Evolutionary conservation across 2,329 filamentous ascomycete genomes (phyloP), one percentile per base, ranked within the genome.

Genomic region (Trichoderma sp.): DNA sequence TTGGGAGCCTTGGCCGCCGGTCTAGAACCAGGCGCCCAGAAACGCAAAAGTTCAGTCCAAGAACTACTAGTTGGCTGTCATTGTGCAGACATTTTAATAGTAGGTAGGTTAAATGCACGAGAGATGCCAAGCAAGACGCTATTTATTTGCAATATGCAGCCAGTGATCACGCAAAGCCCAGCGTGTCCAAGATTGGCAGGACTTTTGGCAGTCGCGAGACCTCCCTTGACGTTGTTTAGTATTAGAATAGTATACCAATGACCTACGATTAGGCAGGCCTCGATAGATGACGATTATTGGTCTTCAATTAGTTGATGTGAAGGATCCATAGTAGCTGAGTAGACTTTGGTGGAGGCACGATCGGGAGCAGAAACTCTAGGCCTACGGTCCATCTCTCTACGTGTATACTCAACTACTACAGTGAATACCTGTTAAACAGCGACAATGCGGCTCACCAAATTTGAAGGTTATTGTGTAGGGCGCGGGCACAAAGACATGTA

Each of bases 41-140:
- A 43, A 27, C 19, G 21, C 57, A 59, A 59, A 59, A 59, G 57
- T 59, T 8, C 57, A 24, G n/a, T 43, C 19, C 31, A 58, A 21
- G 35, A 35, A n/a, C 35, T 24, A 14, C 33, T 35, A 35, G 33
- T 14, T 35, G 11, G 33, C 43, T 24, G 47, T 49, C 47, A 6
- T 24, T 19, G 8, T 19, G 52, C 14, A 27, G 27, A 4, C 4
- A 27, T 27, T 27, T 27, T 27, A 27, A 27, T 27, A 27, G 27
- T 27, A 27, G 27, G 27, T 27, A 27, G 27, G 27, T 27, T 27
- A 27, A 27, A 27, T 27, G 27, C 27, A 27, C 27, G 27, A 27
- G 27, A 27, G 27, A 27, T 58, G 55, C 55, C 55, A 58, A 58
- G 55, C 19, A 58, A 35, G 31, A 37, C 55, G 55, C 55, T 58